Evolutionary conservation across 805 yeast species (phyloP).

Genomic region (Nakazawaea holstii): DNA sequence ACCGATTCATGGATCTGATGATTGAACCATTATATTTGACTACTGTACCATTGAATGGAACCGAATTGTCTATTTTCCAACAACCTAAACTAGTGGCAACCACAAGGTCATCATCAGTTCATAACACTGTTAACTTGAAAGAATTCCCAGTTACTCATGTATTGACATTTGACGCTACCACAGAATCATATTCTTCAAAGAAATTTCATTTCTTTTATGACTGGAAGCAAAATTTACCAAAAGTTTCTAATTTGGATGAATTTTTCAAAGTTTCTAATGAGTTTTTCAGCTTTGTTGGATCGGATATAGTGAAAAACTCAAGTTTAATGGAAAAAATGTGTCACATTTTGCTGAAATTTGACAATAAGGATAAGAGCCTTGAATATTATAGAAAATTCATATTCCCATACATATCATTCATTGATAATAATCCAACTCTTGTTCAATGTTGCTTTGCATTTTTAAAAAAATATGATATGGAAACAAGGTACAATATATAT

Average conservation of each 20-base stretch:
- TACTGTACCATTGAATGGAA: slow-evolving; percentile 11
- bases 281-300: slow-evolving; percentile 49
- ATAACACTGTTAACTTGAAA: neutral
- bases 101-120: slow-evolving; percentile 12
- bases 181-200: slow-evolving; percentile 8
- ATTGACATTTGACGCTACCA: slow-evolving; percentile 4
- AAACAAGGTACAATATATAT: slow-evolving; percentile 68
- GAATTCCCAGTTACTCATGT: slow-evolving; percentile 5
- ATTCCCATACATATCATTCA: slow-evolving; percentile 53
- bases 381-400: slow-evolving; percentile 59
- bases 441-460: slow-evolving; percentile 56
- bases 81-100: slow-evolving; percentile 20
- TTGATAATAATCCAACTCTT: slow-evolving; percentile 52
- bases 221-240: slow-evolving; percentile 42
- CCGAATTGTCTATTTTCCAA: slow-evolving; percentile 17
- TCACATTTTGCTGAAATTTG: slow-evolving; percentile 43
- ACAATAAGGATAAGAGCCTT: slow-evolving; percentile 39
- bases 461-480: slow-evolving; percentile 48
- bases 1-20: slow-evolving; percentile 41
- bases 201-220: slow-evolving; percentile 37
- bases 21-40: slow-evolving; percentile 42
- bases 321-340: slow-evolving; percentile 51
- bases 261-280: slow-evolving; percentile 43
- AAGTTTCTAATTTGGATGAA: slow-evolving; percentile 32
- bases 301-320: slow-evolving; percentile 43